Percentiles rank a stretch among this genome's conserved stretches.
phyloP scores from a whole-genome alignment of 768 basidiomycete species.

The Suillus sp. region DNA sequence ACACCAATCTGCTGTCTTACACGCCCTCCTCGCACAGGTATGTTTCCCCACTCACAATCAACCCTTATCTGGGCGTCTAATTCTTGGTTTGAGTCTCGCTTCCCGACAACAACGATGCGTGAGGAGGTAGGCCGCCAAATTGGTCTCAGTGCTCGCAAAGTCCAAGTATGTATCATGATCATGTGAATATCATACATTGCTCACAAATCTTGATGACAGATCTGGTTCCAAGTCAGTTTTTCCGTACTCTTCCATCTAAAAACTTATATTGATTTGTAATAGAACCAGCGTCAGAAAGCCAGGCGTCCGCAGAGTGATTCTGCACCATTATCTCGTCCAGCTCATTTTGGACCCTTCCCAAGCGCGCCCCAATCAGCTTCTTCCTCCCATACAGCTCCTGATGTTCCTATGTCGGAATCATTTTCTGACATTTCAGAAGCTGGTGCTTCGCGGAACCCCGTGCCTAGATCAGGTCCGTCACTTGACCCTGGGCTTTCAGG shows the following conservation, averaged over 20 bases:
- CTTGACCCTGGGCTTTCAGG: constrained; percentile 48
- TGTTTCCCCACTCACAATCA: constrained; percentile 12
- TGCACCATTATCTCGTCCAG: constrained; percentile 51
- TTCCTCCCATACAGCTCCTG: constrained; percentile 22
- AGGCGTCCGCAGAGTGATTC: constrained; percentile 70
- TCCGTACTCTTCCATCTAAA: constrained; percentile 10
- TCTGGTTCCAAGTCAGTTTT: constrained; percentile 79
- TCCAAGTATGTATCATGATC: constrained; percentile 62
- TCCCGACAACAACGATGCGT: constrained; percentile 84
- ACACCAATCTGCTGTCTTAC: constrained; percentile 85
- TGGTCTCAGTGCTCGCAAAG: constrained; percentile 87
- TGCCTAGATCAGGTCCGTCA: constrained; percentile 26
- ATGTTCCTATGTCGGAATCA: constrained; percentile 4
- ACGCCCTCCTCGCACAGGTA: constrained; percentile 86
- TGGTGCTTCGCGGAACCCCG: constrained; percentile 16
- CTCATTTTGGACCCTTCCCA: constrained; percentile 66
- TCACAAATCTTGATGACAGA: constrained; percentile 44
- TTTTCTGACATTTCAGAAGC: constrained; percentile 19
- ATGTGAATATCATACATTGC: constrained; percentile 13
- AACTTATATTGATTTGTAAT: constrained; percentile 21
- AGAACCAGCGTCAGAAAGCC: constrained; percentile 91
- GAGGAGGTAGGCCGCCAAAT: constrained; percentile 87
- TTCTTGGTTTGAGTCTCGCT: constrained; percentile 63
- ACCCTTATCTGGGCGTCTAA: neutral
- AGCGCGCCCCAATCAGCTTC: constrained; percentile 41